Evolutionary conservation across 2,329 filamentous ascomycete genomes (phyloP).

Genomic region (Aureobasidium sp.): DNA sequence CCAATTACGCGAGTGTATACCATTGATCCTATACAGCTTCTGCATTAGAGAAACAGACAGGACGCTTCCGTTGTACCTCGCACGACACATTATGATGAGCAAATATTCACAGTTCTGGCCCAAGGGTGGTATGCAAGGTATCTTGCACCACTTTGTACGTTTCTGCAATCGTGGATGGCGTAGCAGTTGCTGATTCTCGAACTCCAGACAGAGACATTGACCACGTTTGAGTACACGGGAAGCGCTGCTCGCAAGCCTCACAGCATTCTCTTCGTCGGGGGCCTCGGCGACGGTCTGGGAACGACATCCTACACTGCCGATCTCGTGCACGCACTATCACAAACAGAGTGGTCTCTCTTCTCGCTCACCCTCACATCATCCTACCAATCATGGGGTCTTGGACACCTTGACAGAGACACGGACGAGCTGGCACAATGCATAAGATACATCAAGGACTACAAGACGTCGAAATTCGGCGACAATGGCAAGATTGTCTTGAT

Average conservation of each 20-base stretch:
- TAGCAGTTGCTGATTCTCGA: background rate
- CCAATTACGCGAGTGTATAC: background rate
- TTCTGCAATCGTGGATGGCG: background rate
- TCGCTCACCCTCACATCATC: conserved; percentile 22
- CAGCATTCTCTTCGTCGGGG: conserved; percentile 25
- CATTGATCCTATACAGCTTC: background rate
- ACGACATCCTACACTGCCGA: conserved; percentile 24
- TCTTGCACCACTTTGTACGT: conserved; percentile 27
- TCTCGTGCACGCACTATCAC: conserved; percentile 22
- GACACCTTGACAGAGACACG: conserved; percentile 33
- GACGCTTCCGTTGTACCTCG: background rate
- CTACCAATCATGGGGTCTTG: conserved; percentile 32
- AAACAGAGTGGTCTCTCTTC: conserved; percentile 23
- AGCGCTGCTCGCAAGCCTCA: conserved; percentile 23
- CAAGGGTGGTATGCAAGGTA: conserved; percentile 24
- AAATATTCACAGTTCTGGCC: conserved; percentile 26
- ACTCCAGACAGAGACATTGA: conserved; percentile 33
- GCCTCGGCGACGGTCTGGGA: conserved; percentile 24
- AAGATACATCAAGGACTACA: conserved; percentile 28
- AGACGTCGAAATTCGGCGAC: conserved; percentile 21
- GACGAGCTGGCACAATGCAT: conserved; percentile 31
- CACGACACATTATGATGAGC: conserved; percentile 7
- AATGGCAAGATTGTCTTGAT: conserved; percentile 21
- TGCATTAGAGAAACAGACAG: no score
- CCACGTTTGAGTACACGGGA: conserved; percentile 35